Conservation (phyloP, 2,329 filamentous ascomycete species). For the Hymenoscyphus fructigenus region DNA sequence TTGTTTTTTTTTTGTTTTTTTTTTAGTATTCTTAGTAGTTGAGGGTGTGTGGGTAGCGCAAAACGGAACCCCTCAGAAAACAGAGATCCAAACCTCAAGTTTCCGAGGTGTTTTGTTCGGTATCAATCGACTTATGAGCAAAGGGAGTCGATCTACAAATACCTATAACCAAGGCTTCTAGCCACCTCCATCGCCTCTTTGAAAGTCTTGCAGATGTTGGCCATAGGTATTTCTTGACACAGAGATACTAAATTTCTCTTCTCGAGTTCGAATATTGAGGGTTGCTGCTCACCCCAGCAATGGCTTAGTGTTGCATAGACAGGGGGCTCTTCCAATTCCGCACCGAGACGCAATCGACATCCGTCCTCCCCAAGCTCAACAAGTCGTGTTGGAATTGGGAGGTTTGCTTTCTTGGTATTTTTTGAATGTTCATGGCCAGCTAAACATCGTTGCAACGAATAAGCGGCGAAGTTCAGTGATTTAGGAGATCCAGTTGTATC, state of each 20-base stretch:
- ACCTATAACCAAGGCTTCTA: no score
- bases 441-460: not conserved
- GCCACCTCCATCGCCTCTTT: not conserved
- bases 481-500: not conserved
- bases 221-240: not conserved
- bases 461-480: not conserved
- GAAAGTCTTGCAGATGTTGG: not conserved
- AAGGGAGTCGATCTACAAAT: no score
- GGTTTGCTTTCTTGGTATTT: not conserved
- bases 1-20: no score
- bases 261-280: not conserved
- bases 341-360: not conserved
- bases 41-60: no score
- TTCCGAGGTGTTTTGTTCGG: no score
- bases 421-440: not conserved
- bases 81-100: no score
- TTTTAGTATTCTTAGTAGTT: no score
- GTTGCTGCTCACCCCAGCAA: slow-evolving; percentile 1
- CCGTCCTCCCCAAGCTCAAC: not conserved
- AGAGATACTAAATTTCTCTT: not conserved
- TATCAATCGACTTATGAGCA: no score
- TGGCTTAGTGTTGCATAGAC: not conserved
- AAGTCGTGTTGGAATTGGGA: not conserved
- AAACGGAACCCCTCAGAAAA: no score
- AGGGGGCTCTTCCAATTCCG: not conserved